Conservation (phyloP, 2,329 filamentous ascomycete species). For the Paracoccidioides brasiliensis region DNA sequence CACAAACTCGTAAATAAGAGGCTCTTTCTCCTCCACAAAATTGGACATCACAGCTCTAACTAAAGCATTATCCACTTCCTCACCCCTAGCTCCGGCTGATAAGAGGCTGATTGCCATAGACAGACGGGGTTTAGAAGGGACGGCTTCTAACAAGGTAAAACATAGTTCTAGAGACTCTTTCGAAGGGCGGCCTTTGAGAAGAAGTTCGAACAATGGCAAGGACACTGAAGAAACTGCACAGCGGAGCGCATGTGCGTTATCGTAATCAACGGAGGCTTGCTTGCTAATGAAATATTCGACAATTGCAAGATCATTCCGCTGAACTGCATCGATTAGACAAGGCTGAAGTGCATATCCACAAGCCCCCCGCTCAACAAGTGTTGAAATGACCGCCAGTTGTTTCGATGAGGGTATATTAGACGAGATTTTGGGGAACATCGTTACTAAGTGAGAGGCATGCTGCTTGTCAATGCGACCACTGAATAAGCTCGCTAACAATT, state of each 20-base stretch:
- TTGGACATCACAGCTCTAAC: slow-evolving; percentile 4
- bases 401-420: slow-evolving; percentile 7
- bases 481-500: slow-evolving; percentile 38
- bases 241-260: slow-evolving; percentile 13
- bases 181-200: slow-evolving; percentile 10
- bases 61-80: slow-evolving; percentile 7
- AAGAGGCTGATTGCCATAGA: slow-evolving; percentile 7
- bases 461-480: slow-evolving; percentile 32
- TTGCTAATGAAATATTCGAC: slow-evolving; percentile 13
- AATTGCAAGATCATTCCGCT: slow-evolving; percentile 12
- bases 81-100: slow-evolving; percentile 10
- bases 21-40: slow-evolving; percentile 6
- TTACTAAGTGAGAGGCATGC: slow-evolving; percentile 34
- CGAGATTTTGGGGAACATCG: slow-evolving; percentile 6
- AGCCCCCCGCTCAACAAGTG: slow-evolving; percentile 10
- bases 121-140: slow-evolving; percentile 5
- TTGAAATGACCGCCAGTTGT: slow-evolving; percentile 12
- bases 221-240: slow-evolving; percentile 10
- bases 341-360: slow-evolving; percentile 12
- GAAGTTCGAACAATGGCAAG: slow-evolving; percentile 8
- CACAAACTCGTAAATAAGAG: slow-evolving; percentile 10
- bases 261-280: slow-evolving; percentile 15
- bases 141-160: slow-evolving; percentile 6
- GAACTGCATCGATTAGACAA: slow-evolving; percentile 12
- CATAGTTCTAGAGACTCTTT: slow-evolving; percentile 7